Percentiles rank a stretch among this genome's conserved stretches.
These are phyloP conservation scores for Pseudozyma tsukubaensis DNA, from an alignment of 1,284 basidiomycete genomes.

Conservation along the genomic window DNA sequence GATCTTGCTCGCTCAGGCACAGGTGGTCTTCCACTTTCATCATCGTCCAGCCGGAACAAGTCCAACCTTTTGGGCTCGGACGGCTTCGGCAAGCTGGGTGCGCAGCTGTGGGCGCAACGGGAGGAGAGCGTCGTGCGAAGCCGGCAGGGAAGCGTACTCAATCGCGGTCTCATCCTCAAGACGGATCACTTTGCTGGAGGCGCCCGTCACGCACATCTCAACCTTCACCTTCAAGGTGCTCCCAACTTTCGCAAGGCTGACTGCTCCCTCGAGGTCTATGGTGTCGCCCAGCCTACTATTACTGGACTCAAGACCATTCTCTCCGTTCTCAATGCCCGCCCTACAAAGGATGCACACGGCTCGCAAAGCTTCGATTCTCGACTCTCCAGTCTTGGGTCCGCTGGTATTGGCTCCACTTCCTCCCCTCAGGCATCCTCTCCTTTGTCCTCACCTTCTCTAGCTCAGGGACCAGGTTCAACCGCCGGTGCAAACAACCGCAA, in stretches of 20 bases:
- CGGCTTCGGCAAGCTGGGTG: conserved; percentile 41
- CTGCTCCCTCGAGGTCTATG: conserved; percentile 70
- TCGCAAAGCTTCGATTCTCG: conserved; percentile 31
- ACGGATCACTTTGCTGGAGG: conserved; percentile 72
- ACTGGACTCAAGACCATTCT: conserved; percentile 92
- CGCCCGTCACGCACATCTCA: conserved; percentile 71
- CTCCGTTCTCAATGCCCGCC: conserved; percentile 77
- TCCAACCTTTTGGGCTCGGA: conserved; percentile 39
- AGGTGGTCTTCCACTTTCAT: conserved; percentile 6
- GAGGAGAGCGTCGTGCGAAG: conserved; percentile 80
- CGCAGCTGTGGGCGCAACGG: conserved; percentile 46
- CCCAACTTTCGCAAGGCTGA: conserved; percentile 86
- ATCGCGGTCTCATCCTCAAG: conserved; percentile 90
- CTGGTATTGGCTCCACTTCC: conserved; percentile 10
- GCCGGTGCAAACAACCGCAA: neutral
- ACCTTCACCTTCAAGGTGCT: conserved; percentile 87
- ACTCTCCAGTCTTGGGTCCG: conserved; percentile 11
- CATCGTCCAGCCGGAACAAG: conserved; percentile 18
- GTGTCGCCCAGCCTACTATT: conserved; percentile 86
- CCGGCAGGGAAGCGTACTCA: conserved; percentile 85
- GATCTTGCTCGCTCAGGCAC: neutral
- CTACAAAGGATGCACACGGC: conserved; percentile 21
- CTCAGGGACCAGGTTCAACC: neutral
- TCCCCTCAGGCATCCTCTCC: conserved; percentile 19
- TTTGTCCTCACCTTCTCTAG: conserved; percentile 15